Base-by-base conservation (phyloP, 768 basidiomycete genomes). In the Naganishia onofrii region DNA sequence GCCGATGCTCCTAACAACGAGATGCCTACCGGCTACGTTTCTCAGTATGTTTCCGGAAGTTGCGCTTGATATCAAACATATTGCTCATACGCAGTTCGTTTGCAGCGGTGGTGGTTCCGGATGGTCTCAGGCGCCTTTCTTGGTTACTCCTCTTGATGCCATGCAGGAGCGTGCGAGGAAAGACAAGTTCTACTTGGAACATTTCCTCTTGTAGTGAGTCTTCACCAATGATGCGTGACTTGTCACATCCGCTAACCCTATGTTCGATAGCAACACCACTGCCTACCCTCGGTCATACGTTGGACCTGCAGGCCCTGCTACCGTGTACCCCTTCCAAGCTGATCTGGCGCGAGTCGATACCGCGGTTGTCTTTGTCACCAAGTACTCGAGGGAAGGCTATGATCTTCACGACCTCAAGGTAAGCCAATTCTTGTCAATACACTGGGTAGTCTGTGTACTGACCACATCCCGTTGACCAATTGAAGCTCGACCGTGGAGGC, bases 331-430 rank as follows among this genome's bases (percentile, higher is more conserved):
- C n/a, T 63, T 63, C 38, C 63, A 57, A 19, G 55, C 56, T 10
- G 53, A 73, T 26, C 84, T 85, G 0, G 73, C 67, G 55, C 83
- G 83, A 55, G 84, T 85, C 72, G 85, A 85, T 38, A 87, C 86
- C 13, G 88, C 89, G 0, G 82, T 92, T 52, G 90, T 92, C 19
- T 92, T 93, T 80, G 83, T 91, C 69, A 86, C 86, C 71, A 84
- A 89, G 4, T 88, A 91, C 77, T 91, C 90, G 9, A 91, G 91
- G 36, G 91, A 92, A 81, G 86, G 82, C 15, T 89, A 89, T 74
- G 87, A 89, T 73, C 86, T 86, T 23, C 87, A 89, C 21, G 88
- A 88, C 73, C 88, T 87, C 60, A 63, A 63, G 60, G 60, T 63
- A 29, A 29, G 60, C 48, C 48, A n/a, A 4, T n/a, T 29, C 8